These are phyloP conservation scores for Raffaelea deltoideospora DNA, from an alignment of 2,329 filamentous ascomycete species.

Conservation along the genomic window DNA sequence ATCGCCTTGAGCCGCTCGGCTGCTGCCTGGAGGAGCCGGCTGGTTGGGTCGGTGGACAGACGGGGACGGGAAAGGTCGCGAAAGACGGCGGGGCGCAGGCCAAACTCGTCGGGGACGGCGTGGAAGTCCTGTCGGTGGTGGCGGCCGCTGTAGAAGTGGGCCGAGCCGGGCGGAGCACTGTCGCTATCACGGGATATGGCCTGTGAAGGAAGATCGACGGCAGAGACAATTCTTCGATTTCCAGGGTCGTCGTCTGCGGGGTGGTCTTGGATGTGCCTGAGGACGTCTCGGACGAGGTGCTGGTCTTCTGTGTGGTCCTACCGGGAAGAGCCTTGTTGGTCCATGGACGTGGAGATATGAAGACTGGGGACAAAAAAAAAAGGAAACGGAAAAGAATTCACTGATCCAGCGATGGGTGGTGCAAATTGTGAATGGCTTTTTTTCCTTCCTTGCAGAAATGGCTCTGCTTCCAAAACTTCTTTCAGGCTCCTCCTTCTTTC, in stretches of 20 bases:
- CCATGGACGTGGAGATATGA: neutral
- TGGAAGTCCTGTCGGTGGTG: neutral
- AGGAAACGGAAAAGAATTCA: neutral
- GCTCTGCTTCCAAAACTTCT: no score
- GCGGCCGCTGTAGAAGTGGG: neutral
- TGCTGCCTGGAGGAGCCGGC: neutral
- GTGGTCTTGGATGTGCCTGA: neutral
- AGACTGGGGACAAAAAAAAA: neutral
- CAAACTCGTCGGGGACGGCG: neutral
- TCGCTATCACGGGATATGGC: neutral
- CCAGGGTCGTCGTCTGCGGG: no score
- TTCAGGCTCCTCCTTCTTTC: no score
- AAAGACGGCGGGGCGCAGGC: neutral
- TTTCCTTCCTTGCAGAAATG: neutral
- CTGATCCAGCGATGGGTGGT: neutral
- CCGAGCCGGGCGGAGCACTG: neutral
- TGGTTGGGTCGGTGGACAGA: neutral
- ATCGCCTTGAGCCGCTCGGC: neutral
- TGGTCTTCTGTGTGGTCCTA: slow-evolving; percentile 3
- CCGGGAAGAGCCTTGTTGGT: slow-evolving; percentile 1
- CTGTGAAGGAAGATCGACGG: neutral
- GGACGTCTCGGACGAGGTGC: neutral
- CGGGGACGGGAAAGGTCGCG: neutral
- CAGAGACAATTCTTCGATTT: no score
- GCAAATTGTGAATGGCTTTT: neutral